These are phyloP conservation scores for Sungouiella thailandica DNA, from an alignment of 805 yeast species.

Conservation along the genomic window DNA sequence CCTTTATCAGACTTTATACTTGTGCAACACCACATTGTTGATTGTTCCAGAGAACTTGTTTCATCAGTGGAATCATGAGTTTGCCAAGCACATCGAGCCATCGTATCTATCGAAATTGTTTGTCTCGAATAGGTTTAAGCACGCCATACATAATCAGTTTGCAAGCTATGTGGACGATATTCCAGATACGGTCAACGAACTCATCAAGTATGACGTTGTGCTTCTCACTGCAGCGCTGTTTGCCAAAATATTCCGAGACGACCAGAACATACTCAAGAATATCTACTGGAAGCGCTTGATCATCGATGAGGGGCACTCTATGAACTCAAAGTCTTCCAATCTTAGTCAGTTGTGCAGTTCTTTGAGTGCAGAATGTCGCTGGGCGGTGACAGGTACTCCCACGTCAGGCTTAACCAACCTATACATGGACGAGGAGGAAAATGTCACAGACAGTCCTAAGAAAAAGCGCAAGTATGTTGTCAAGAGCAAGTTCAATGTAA, in stretches of 20 bases:
- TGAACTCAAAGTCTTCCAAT: conserved; percentile 48
- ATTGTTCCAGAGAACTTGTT: conserved; percentile 64
- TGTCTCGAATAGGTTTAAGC: conserved; percentile 29
- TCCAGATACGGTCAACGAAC: conserved; percentile 21
- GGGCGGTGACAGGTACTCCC: conserved; percentile 78
- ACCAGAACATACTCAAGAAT: conserved; percentile 29
- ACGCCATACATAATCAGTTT: conserved; percentile 8
- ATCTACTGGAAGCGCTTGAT: conserved; percentile 66
- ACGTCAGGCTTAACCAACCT: conserved; percentile 62
- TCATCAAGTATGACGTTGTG: conserved; percentile 48
- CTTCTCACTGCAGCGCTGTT: conserved; percentile 46
- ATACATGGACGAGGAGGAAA: conserved; percentile 40
- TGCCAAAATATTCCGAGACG: conserved; percentile 21
- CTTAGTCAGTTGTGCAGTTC: conserved; percentile 45
- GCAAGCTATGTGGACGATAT: conserved; percentile 17
- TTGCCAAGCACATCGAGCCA: conserved; percentile 47
- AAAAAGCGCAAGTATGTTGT: conserved; percentile 37
- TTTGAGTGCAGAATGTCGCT: conserved; percentile 53
- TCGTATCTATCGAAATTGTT: conserved; percentile 31
- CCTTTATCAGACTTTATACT: conserved; percentile 24
- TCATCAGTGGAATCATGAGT: conserved; percentile 60
- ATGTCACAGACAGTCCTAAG: conserved; percentile 11
- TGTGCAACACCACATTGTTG: conserved; percentile 52
- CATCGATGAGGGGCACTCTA: conserved; percentile 72
- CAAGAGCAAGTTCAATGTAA: conserved; percentile 45